Percentiles rank a stretch among this genome's conserved stretches.
phyloP scores from a whole-genome alignment of 2,329 filamentous ascomycete species.

The Basipetospora chlamydospora region DNA sequence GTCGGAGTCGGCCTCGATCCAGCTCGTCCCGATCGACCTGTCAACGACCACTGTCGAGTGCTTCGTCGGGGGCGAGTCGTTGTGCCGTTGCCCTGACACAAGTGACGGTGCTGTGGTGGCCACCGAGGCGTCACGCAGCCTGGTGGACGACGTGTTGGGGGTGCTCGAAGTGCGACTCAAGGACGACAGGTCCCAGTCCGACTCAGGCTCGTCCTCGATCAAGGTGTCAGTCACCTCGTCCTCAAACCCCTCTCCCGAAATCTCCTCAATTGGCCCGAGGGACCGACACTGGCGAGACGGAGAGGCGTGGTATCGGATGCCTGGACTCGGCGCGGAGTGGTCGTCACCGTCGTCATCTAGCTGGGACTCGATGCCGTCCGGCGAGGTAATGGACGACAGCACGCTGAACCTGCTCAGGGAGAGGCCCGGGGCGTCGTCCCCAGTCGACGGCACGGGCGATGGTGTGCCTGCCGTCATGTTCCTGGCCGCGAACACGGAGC shows the following conservation, averaged over 20 bases:
- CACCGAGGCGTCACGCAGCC: constrained; percentile 22
- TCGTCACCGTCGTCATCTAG: constrained; percentile 3
- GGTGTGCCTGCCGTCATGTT: constrained; percentile 39
- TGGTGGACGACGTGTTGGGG: constrained; percentile 18
- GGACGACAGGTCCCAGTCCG: constrained; percentile 14
- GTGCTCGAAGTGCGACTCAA: constrained; percentile 21
- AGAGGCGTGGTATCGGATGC: background rate
- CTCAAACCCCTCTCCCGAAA: background rate
- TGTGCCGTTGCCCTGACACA: constrained; percentile 18
- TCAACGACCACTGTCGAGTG: no score
- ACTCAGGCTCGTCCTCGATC: constrained; percentile 9
- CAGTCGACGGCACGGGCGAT: constrained; percentile 20
- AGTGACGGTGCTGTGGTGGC: constrained; percentile 25
- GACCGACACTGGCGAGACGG: background rate
- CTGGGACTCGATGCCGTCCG: no score
- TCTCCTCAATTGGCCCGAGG: constrained; percentile 6
- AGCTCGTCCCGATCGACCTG: constrained; percentile 9
- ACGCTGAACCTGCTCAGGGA: no score
- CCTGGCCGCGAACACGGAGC: constrained; percentile 30
- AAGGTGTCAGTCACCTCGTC: background rate
- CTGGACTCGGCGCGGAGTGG: background rate
- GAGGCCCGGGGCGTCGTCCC: no score
- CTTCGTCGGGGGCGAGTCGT: no score
- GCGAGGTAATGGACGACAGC: no score
- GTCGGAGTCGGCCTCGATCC: constrained; percentile 12